phyloP scores from a whole-genome alignment of 2,329 filamentous ascomycete genomes.

The Pseudofabraea citricarpa region DNA sequence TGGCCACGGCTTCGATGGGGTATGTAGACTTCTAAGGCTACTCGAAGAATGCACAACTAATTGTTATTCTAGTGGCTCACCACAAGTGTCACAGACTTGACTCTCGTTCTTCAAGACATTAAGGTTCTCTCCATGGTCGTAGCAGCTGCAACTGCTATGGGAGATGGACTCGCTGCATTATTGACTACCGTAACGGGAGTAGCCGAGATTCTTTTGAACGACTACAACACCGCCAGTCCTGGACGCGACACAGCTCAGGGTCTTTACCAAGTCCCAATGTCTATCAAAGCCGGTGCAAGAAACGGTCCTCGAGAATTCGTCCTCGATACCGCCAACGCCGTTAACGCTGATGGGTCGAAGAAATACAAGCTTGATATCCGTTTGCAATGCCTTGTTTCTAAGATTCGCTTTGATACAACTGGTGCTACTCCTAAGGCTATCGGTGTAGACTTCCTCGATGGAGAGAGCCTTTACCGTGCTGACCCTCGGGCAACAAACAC shows the following conservation, averaged over 20 bases:
- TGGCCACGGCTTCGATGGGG: slow-evolving; percentile 9
- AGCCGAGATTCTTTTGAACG: not conserved
- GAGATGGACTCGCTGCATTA: not conserved
- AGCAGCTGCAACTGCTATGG: not conserved
- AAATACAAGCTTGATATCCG: slow-evolving; percentile 18
- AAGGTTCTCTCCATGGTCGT: not conserved
- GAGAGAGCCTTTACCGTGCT: slow-evolving; percentile 35
- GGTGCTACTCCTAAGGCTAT: slow-evolving; percentile 28
- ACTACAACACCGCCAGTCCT: not conserved
- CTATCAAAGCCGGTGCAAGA: not conserved
- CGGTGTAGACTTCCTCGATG: slow-evolving; percentile 38
- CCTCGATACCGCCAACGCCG: slow-evolving; percentile 7
- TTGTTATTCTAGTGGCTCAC: slow-evolving; percentile 17
- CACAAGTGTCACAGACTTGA: not conserved
- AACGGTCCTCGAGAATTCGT: not conserved
- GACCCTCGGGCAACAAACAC: slow-evolving; percentile 30
- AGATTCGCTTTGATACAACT: slow-evolving; percentile 32
- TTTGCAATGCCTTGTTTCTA: slow-evolving; percentile 31
- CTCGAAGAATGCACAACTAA: not conserved
- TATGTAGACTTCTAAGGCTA: not conserved
- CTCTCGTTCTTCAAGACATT: not conserved
- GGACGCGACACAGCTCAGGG: not conserved
- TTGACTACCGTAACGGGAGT: not conserved
- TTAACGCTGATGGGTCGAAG: slow-evolving; percentile 13
- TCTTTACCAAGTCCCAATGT: not conserved